A percentile compares a stretch with the other conserved stretches of the same genome.
These are phyloP conservation scores for Coemansia sp. DNA, from an alignment of 192 early-diverging fungal species.

Conservation along the genomic window DNA sequence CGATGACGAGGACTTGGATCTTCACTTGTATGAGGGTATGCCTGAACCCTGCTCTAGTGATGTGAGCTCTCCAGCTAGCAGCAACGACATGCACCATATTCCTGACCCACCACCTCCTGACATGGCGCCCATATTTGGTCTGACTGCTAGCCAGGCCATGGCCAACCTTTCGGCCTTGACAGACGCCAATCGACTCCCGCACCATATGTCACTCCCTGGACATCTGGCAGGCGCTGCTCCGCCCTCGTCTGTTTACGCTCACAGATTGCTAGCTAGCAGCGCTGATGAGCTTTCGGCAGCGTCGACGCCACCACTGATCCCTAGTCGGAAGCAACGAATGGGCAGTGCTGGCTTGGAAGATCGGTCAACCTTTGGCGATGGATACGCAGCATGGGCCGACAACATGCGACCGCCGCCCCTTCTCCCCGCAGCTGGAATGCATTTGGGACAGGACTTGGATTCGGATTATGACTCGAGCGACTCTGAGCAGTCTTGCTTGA, in stretches of 20 bases:
- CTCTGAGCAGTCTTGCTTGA: slow-evolving; percentile 34
- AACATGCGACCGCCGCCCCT: slow-evolving; percentile 14
- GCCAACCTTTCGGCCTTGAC: background rate
- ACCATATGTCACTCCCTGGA: background rate
- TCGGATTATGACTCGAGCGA: slow-evolving; percentile 35
- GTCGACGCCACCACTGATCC: slow-evolving; percentile 3
- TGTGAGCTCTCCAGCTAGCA: slow-evolving; percentile 3
- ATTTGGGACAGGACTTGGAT: slow-evolving; percentile 3
- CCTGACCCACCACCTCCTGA: background rate
- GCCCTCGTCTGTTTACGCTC: background rate
- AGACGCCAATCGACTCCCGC: background rate
- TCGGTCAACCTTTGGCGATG: background rate
- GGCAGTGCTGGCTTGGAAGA: background rate
- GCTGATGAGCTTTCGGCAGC: slow-evolving; percentile 1
- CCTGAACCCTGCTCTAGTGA: slow-evolving; percentile 5
- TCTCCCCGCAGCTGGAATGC: background rate
- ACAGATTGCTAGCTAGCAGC: background rate
- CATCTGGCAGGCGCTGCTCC: background rate
- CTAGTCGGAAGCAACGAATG: background rate
- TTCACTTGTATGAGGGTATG: background rate
- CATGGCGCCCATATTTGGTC: background rate
- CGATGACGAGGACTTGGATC: background rate
- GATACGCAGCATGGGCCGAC: slow-evolving; percentile 1
- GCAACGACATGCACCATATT: slow-evolving; percentile 6
- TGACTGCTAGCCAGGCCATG: background rate